phyloP scores from a whole-genome alignment of 1,284 basidiomycete species.

The Anthracocystis walkeri region DNA sequence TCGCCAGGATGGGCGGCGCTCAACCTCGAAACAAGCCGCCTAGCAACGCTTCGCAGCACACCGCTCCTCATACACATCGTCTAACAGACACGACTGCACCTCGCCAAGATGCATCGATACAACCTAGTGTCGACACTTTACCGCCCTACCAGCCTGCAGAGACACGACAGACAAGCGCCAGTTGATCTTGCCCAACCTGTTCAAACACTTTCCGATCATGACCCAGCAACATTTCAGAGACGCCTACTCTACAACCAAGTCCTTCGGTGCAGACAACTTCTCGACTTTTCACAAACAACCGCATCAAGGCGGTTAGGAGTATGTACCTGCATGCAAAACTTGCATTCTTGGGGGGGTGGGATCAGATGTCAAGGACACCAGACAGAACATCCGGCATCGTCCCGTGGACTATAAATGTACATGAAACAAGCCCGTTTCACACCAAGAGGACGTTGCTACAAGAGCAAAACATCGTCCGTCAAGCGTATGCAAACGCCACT shows the following conservation, averaged over 20 bases:
- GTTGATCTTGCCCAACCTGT: neutral
- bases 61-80: neutral
- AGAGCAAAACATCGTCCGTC: conserved; percentile 24
- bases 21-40: conserved; percentile 27
- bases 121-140: conserved; percentile 27
- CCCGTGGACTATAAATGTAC: conserved; percentile 8
- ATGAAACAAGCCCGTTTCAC: conserved; percentile 14
- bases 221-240: neutral
- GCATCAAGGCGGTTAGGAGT: neutral
- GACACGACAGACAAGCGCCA: neutral
- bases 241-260: neutral
- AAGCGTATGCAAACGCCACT: conserved; percentile 18
- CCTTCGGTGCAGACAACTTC: neutral
- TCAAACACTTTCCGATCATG: neutral
- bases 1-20: conserved; percentile 40
- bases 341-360: conserved; percentile 35
- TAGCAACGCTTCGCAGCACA: neutral
- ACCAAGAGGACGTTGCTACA: conserved; percentile 28
- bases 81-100: neutral
- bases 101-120: neutral
- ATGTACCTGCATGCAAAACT: conserved; percentile 25
- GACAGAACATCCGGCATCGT: conserved; percentile 1
- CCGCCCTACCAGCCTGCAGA: conserved; percentile 22
- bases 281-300: conserved; percentile 1
- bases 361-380: conserved; percentile 8